Percentiles rank a stretch among this genome's conserved stretches.
These are phyloP conservation scores for Aspergillus affinis DNA, from an alignment of 495 filamentous ascomycete genomes.

Conservation along the genomic window DNA sequence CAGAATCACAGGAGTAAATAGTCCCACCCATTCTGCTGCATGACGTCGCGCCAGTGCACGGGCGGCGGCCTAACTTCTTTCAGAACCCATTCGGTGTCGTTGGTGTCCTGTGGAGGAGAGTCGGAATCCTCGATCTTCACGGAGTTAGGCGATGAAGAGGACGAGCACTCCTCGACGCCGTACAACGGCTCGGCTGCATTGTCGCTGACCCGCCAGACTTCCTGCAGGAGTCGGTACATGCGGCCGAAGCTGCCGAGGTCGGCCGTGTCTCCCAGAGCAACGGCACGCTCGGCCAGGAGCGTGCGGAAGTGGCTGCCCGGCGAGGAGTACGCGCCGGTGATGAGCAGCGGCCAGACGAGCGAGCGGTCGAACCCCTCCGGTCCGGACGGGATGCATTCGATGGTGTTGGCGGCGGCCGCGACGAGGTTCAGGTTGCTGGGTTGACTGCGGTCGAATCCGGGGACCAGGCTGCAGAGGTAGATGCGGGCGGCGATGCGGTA, in stretches of 20 bases:
- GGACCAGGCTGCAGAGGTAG: constrained; percentile 91
- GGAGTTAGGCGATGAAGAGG: constrained; percentile 13
- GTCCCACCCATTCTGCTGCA: constrained; percentile 89
- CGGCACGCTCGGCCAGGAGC: constrained; percentile 70
- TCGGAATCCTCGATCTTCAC: constrained; percentile 24
- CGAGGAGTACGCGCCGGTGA: constrained; percentile 74
- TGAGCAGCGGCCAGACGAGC: constrained; percentile 88
- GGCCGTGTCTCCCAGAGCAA: constrained; percentile 69
- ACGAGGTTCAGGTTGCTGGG: constrained; percentile 71
- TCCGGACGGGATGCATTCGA: constrained; percentile 80
- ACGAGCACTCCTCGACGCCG: constrained; percentile 29
- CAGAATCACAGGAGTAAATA: constrained; percentile 76
- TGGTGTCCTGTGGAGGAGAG: constrained; percentile 16
- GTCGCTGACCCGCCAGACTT: constrained; percentile 79
- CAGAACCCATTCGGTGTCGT: constrained; percentile 10
- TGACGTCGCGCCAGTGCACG: constrained; percentile 93
- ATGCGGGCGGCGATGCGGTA: constrained; percentile 93
- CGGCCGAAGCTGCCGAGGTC: constrained; percentile 85
- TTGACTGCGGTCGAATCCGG: constrained; percentile 74
- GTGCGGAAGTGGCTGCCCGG: constrained; percentile 69
- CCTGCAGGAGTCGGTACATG: constrained; percentile 72
- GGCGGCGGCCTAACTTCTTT: constrained; percentile 26
- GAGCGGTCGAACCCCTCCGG: constrained; percentile 83
- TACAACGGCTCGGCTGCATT: constrained; percentile 27
- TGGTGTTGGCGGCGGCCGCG: constrained; percentile 63